Evolutionary conservation across 192 early-diverging fungal species (phyloP), one percentile per base, ranked within the genome.

Genomic region (Backusella circina): DNA sequence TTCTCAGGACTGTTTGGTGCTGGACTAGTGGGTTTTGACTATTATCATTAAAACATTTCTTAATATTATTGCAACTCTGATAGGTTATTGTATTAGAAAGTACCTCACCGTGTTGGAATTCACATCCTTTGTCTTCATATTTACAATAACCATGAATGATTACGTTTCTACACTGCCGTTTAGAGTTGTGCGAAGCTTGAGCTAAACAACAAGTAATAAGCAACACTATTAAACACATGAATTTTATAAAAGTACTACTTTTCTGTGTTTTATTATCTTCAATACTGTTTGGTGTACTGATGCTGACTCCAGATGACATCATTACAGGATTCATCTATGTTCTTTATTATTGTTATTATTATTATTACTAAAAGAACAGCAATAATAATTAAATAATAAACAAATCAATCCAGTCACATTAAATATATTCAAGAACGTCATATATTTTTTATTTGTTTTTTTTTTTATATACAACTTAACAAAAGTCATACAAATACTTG

Each of bases 91-190:
- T 10, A 36, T 68, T 4, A 36, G n/a, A 16, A 67, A 21, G 2
- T 38, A 90, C 91, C 36, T 75, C 72, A 28, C 90, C 90, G 74
- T 95, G 93, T 67, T 87, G 91, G 82, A 91, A 95, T 80, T 91
- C 90, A 83, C 93, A 95, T 2, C 93, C 93, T 41, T 87, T 88
- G 73, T 84, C 83, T 81, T 94, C 92, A 76, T 81, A 93, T 75
- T 94, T 92, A 82, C 93, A 95, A 72, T 84, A 90, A 7, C 93
- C 93, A 80, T 92, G 90, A 75, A 93, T 93, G 33, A 93, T 85
- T 68, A 93, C 80, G 79, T 93, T 92, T 68, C 90, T 83, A 75
- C 92, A 93, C n/a, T 80, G 81, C 54, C 89, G 81, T 41, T 70
- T 75, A 44, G 54, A 61, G 54, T 61, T 61, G 13, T 61, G 26